Conservation (phyloP, 2,329 filamentous ascomycete genomes). For the Exophiala sp. region DNA sequence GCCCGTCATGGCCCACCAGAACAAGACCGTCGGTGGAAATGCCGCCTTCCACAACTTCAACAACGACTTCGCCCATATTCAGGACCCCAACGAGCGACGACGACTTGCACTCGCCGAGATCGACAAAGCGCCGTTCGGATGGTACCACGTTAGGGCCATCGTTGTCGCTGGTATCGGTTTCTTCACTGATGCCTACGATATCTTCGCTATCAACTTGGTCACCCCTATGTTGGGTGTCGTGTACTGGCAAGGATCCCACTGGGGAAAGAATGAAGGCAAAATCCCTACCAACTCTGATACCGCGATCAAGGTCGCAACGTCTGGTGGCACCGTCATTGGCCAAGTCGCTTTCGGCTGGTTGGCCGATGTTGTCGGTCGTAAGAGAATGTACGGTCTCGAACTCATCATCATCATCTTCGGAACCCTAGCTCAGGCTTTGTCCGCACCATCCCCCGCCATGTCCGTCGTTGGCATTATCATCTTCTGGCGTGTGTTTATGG, state of each 20-base stretch:
- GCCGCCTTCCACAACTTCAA: slow-evolving; percentile 73
- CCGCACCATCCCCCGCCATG: slow-evolving; percentile 61
- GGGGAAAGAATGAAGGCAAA: slow-evolving; percentile 36
- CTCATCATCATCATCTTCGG: slow-evolving; percentile 77
- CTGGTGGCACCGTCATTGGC: slow-evolving; percentile 76
- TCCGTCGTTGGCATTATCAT: slow-evolving; percentile 57
- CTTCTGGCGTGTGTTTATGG: slow-evolving; percentile 80
- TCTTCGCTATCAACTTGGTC: slow-evolving; percentile 72
- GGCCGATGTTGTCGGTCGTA: slow-evolving; percentile 73
- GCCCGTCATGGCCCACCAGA: slow-evolving; percentile 11
- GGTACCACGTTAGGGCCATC: slow-evolving; percentile 76
- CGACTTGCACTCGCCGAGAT: slow-evolving; percentile 71
- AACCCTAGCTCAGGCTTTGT: slow-evolving; percentile 68
- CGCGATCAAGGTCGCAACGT: slow-evolving; percentile 81
- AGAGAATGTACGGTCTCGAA: slow-evolving; percentile 81
- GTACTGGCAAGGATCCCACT: slow-evolving; percentile 61
- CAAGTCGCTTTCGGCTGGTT: slow-evolving; percentile 76
- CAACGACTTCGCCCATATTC: slow-evolving; percentile 63
- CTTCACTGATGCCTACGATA: slow-evolving; percentile 83
- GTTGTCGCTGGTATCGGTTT: slow-evolving; percentile 80
- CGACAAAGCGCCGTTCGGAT: slow-evolving; percentile 41
- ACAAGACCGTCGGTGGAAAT: slow-evolving; percentile 26
- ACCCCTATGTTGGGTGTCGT: slow-evolving; percentile 76
- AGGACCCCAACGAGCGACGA: slow-evolving; percentile 72
- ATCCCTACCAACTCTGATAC: slow-evolving; percentile 69